Percentiles rank a stretch among this genome's conserved stretches.
These are phyloP conservation scores for Dactylonectria macrodidyma DNA, from an alignment of 2,329 filamentous ascomycete species.

Conservation along the genomic window DNA sequence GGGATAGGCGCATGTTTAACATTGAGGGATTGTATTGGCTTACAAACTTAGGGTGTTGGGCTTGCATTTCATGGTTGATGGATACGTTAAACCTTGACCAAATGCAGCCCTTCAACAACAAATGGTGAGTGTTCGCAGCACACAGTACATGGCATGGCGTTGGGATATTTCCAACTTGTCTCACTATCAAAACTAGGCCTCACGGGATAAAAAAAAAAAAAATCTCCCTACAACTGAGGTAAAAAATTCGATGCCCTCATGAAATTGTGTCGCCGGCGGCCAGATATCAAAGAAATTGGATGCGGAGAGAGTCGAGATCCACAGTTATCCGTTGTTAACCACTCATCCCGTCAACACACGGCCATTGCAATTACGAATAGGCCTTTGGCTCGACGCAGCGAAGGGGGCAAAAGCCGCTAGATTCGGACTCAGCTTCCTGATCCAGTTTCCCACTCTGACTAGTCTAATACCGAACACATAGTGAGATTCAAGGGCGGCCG, in stretches of 20 bases:
- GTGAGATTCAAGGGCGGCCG: neutral
- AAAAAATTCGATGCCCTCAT: neutral
- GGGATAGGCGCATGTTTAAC: neutral
- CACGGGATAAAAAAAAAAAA: neutral
- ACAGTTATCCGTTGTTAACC: slow-evolving; percentile 42
- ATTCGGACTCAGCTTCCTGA: neutral
- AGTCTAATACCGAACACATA: too few relatives aligned
- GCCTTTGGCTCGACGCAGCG: neutral
- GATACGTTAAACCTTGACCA: neutral
- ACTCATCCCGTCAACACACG: neutral
- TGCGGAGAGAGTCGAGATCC: slow-evolving; percentile 25
- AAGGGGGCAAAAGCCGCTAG: neutral
- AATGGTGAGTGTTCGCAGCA: neutral
- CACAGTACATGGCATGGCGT: too few relatives aligned
- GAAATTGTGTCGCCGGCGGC: neutral
- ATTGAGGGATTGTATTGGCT: neutral
- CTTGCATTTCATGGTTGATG: neutral
- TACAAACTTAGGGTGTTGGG: neutral
- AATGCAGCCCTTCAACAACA: neutral
- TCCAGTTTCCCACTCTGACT: neutral
- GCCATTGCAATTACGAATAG: neutral
- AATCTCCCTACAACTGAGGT: neutral
- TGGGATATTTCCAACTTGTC: too few relatives aligned
- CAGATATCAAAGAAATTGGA: neutral
- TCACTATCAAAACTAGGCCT: too few relatives aligned